Percentiles rank a stretch among this genome's conserved stretches.
These are phyloP conservation scores for Thelonectria olida DNA, from an alignment of 2,329 filamentous ascomycete genomes.

Conservation along the genomic window DNA sequence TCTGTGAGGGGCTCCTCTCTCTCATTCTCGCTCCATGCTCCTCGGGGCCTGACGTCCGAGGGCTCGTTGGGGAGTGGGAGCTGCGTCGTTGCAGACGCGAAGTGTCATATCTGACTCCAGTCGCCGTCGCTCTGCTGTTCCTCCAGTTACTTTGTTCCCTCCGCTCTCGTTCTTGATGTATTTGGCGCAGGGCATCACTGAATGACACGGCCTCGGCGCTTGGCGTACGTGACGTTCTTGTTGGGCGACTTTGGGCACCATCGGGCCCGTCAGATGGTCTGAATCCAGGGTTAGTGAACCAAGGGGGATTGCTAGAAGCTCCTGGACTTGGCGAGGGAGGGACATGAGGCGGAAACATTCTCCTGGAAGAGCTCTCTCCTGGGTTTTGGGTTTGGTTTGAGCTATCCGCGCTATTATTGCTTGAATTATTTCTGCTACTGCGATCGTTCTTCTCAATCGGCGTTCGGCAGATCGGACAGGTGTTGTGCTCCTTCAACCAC, in stretches of 20 bases:
- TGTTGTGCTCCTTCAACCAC: conserved; percentile 92
- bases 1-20: conserved; percentile 51
- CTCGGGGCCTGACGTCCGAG: conserved; percentile 39
- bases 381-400: neutral
- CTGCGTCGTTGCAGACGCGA: conserved; percentile 48
- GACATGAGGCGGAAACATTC: conserved; percentile 8
- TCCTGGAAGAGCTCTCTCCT: conserved; percentile 17
- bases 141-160: conserved; percentile 1
- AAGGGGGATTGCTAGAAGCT: conserved; percentile 4
- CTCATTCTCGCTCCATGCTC: conserved; percentile 46
- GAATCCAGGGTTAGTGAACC: conserved; percentile 13
- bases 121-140: conserved; percentile 19
- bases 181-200: conserved; percentile 43
- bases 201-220: conserved; percentile 40
- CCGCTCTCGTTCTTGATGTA: conserved; percentile 38
- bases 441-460: conserved; percentile 56
- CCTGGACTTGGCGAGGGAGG: conserved; percentile 1
- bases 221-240: conserved; percentile 34
- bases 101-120: conserved; percentile 45
- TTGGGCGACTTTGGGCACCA: conserved; percentile 24
- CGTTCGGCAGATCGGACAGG: conserved; percentile 83
- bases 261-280: conserved; percentile 5
- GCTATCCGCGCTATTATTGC: conserved; percentile 10
- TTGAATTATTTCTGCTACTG: conserved; percentile 28
- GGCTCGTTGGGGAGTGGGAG: conserved; percentile 51